These are phyloP conservation scores for Arachis monticola DNA, from an alignment of 331 rosid genomes.

Conservation along the genomic window DNA sequence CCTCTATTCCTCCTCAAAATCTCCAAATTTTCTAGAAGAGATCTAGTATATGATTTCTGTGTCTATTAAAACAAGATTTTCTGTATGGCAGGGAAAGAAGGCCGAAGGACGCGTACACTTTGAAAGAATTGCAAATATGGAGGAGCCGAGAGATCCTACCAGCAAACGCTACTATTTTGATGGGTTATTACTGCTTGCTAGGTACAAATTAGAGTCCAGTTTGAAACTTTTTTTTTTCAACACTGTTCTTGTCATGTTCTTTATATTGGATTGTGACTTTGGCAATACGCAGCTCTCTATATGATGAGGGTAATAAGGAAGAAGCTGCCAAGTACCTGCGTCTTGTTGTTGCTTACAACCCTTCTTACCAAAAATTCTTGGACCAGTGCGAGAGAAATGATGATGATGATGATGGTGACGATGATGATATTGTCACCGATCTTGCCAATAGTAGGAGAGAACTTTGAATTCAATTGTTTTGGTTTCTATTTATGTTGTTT, in stretches of 20 bases:
- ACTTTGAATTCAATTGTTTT: conserved; percentile 45
- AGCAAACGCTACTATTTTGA: conserved; percentile 84
- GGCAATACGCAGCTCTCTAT: conserved; percentile 65
- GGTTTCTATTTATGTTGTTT: background rate
- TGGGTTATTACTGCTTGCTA: conserved; percentile 75
- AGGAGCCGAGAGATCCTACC: conserved; percentile 76
- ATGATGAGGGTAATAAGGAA: conserved; percentile 65
- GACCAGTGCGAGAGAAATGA: conserved; percentile 67
- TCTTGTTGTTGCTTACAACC: conserved; percentile 69
- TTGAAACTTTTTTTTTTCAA: conserved; percentile 16
- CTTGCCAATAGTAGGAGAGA: conserved; percentile 77
- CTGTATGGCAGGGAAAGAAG: conserved; percentile 64
- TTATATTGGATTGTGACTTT: conserved; percentile 35
- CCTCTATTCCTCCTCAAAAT: conserved; percentile 2
- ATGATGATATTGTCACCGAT: conserved; percentile 56
- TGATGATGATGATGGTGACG: conserved; percentile 21
- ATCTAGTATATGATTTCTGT: conserved; percentile 17
- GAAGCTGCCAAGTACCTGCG: conserved; percentile 85
- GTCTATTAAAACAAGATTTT: conserved; percentile 12
- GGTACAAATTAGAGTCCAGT: conserved; percentile 48
- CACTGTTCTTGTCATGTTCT: background rate
- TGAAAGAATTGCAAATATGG: conserved; percentile 72
- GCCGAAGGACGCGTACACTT: conserved; percentile 73
- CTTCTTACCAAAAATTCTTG: conserved; percentile 64
- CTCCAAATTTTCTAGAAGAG: background rate